Evolutionary conservation across 2,329 filamentous ascomycete genomes (phyloP).

Genomic region (Aspergillus sp.): DNA sequence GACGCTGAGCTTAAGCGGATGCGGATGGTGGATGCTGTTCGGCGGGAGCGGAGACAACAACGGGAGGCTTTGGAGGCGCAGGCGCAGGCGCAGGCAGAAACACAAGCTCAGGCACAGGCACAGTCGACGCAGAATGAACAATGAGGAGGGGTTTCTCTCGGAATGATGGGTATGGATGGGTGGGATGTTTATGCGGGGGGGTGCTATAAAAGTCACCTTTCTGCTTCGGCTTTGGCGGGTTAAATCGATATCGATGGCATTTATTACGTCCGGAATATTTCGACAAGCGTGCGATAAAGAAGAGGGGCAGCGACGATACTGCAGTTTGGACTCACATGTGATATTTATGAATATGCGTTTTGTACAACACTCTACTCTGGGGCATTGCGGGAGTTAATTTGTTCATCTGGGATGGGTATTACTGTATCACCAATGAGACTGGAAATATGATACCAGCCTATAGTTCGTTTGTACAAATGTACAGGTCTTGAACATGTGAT

Average conservation of each 20-base stretch:
- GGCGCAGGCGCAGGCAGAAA: constrained; percentile 7
- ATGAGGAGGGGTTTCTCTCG: no score
- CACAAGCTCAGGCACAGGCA: constrained; percentile 6
- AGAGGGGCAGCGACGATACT: not conserved
- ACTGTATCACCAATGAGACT: not conserved
- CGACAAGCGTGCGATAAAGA: no score
- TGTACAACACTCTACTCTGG: not conserved
- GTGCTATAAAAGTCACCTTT: not conserved
- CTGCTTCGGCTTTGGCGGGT: not conserved
- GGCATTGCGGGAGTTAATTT: not conserved
- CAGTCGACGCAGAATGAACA: constrained; percentile 8
- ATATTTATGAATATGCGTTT: not conserved
- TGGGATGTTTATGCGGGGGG: not conserved
- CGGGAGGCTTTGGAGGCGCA: constrained; percentile 21
- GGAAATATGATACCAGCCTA: not conserved
- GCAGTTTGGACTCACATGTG: not conserved
- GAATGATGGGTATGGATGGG: no score
- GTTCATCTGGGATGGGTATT: not conserved
- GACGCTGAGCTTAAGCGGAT: constrained; percentile 72
- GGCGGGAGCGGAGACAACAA: constrained; percentile 44
- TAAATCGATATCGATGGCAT: not conserved
- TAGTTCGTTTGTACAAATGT: no score
- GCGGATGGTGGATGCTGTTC: constrained; percentile 44
- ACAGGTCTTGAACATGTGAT: no score
- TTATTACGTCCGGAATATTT: no score